These are phyloP conservation scores for Usnea hakonensis DNA, from an alignment of 495 filamentous ascomycete genomes.

Conservation along the genomic window DNA sequence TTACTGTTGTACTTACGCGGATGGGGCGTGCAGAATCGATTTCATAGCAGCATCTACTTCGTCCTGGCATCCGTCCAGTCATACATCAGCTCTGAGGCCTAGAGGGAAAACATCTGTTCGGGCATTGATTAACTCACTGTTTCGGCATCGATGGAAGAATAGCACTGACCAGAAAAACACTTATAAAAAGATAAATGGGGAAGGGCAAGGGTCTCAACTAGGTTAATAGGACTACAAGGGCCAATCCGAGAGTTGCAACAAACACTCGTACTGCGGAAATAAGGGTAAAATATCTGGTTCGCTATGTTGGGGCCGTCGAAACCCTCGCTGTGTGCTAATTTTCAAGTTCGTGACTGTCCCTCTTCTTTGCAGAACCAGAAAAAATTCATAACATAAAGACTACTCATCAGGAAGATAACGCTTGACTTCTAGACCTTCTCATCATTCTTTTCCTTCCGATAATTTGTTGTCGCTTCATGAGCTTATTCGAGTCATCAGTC, in stretches of 20 bases:
- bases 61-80: background rate
- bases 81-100: background rate
- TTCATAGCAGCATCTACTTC: background rate
- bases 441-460: conserved; percentile 61
- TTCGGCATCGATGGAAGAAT: background rate
- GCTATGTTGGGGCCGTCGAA: background rate
- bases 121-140: background rate
- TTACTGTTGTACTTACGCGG: background rate
- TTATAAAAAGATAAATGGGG: background rate
- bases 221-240: background rate
- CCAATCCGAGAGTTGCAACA: background rate
- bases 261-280: background rate
- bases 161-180: background rate
- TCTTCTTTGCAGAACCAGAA: background rate
- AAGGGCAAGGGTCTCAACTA: background rate
- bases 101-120: background rate
- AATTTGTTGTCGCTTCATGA: conserved; percentile 54
- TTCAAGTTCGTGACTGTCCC: background rate
- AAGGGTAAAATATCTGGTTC: background rate
- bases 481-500: conserved; percentile 42
- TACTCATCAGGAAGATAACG: conserved; percentile 15
- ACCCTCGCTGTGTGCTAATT: background rate
- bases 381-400: background rate
- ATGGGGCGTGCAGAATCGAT: background rate
- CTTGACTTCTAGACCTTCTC: conserved; percentile 44